phyloP scores from a whole-genome alignment of 805 yeast species.

The Starmerella apicola region DNA sequence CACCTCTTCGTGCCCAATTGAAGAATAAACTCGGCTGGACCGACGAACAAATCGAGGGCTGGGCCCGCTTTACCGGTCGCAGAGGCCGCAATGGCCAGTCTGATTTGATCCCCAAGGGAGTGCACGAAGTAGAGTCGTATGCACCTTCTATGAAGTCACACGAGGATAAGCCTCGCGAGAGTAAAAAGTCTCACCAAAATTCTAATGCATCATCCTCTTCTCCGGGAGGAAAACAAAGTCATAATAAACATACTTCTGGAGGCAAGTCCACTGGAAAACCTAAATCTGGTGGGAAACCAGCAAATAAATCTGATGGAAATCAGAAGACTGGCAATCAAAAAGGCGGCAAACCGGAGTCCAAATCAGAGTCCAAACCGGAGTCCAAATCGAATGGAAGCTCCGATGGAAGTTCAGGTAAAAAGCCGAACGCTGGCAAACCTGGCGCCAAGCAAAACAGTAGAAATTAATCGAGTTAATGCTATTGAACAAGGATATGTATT shows the following conservation, averaged over 20 bases:
- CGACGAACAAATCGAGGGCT: slow-evolving; percentile 87
- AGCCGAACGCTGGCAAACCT: too few species aligned
- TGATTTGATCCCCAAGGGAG: neutral
- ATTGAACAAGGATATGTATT: too few species aligned
- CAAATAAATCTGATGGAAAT: too few species aligned
- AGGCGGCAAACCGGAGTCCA: neutral
- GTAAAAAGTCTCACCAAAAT: too few species aligned
- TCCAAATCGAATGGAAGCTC: too few species aligned
- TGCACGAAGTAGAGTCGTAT: neutral
- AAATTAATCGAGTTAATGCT: too few species aligned
- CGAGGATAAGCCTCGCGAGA: too few species aligned
- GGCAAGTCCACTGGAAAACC: neutral
- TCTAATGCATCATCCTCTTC: too few species aligned
- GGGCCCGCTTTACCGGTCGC: slow-evolving; percentile 48
- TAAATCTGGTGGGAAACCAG: neutral
- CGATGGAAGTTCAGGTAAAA: too few species aligned
- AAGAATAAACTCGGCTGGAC: slow-evolving; percentile 52
- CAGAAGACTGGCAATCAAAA: neutral
- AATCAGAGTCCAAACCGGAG: too few species aligned
- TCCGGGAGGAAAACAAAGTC: neutral
- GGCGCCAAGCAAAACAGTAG: too few species aligned
- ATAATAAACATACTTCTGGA: neutral
- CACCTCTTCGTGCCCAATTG: slow-evolving; percentile 40
- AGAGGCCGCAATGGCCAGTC: neutral
- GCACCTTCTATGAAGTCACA: too few species aligned